A percentile compares a stretch with the other conserved stretches of the same genome.
Evolutionary conservation across 306 rosid species (phyloP).

Genomic region (Cyclanthera cordifolia): DNA sequence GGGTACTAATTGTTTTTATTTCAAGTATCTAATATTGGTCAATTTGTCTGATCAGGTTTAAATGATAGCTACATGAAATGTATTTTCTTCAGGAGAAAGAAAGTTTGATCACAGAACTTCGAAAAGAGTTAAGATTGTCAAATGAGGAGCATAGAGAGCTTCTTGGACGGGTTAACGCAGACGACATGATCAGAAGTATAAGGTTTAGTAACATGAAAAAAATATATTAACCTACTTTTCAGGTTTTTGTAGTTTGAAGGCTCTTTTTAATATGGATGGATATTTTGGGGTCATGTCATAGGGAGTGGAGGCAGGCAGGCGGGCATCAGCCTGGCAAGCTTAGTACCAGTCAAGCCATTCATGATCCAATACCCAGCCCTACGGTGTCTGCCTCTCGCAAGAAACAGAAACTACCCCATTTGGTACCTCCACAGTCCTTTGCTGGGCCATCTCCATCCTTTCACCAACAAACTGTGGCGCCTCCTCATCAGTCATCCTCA

Average conservation of each 20-base stretch:
- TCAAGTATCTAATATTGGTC: conserved; percentile 19
- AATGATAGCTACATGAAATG: conserved; percentile 33
- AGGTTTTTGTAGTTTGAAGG: conserved; percentile 7
- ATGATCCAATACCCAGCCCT: conserved; percentile 71
- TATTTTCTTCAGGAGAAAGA: conserved; percentile 86
- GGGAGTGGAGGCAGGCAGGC: conserved; percentile 93
- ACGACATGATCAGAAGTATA: conserved; percentile 67
- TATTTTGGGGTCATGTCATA: conserved; percentile 21
- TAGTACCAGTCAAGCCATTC: conserved; percentile 46
- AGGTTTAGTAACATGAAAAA: conserved; percentile 37
- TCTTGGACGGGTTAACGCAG: conserved; percentile 80
- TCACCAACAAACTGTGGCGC: conserved; percentile 48
- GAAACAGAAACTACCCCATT: conserved; percentile 57
- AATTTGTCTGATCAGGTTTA: conserved; percentile 37
- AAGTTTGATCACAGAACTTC: conserved; percentile 74
- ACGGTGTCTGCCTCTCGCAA: conserved; percentile 80
- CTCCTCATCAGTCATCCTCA: conserved; percentile 78
- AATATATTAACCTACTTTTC: not conserved
- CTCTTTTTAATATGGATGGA: conserved; percentile 17
- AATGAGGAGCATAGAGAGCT: conserved; percentile 94
- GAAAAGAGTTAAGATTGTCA: conserved; percentile 84
- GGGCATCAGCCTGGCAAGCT: conserved; percentile 57
- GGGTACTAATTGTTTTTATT: conserved; percentile 54
- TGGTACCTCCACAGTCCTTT: conserved; percentile 66
- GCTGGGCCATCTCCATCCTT: conserved; percentile 64